Evolutionary conservation across 2,329 filamentous ascomycete species (phyloP).

Genomic region (Ambrosiella beaveri): DNA sequence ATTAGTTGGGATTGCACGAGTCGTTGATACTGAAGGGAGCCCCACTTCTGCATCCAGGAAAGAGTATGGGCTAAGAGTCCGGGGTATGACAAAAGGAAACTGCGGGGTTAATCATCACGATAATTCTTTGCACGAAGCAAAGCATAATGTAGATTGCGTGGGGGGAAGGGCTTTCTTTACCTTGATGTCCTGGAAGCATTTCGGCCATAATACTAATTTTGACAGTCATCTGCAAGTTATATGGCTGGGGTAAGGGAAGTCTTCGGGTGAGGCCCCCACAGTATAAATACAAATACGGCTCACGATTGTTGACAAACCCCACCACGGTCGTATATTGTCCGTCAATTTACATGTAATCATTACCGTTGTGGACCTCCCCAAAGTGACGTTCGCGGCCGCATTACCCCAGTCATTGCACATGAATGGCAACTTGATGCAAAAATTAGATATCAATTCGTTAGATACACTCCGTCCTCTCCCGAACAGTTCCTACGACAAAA

Average conservation of each 20-base stretch:
- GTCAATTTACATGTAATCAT: background rate
- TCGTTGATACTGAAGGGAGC: background rate
- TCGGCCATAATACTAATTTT: background rate
- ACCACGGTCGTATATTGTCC: background rate
- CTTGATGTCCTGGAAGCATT: background rate
- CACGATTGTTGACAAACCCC: background rate
- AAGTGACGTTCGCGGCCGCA: background rate
- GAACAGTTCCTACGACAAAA: too few species aligned
- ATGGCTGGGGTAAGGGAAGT: too few species aligned
- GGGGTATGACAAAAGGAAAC: background rate
- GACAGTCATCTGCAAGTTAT: too few species aligned
- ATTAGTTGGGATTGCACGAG: background rate
- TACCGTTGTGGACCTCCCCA: background rate
- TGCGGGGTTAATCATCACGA: background rate
- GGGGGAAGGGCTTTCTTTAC: background rate
- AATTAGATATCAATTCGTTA: background rate
- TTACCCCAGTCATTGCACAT: background rate
- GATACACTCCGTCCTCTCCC: background rate
- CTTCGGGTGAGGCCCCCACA: too few species aligned
- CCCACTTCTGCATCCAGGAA: background rate
- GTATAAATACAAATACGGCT: background rate
- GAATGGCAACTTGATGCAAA: background rate
- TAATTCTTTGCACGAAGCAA: background rate
- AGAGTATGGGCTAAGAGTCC: background rate
- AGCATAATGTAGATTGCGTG: background rate